These are phyloP conservation scores for Cyberlindnera saturnus DNA, from an alignment of 805 yeast species.

Conservation along the genomic window DNA sequence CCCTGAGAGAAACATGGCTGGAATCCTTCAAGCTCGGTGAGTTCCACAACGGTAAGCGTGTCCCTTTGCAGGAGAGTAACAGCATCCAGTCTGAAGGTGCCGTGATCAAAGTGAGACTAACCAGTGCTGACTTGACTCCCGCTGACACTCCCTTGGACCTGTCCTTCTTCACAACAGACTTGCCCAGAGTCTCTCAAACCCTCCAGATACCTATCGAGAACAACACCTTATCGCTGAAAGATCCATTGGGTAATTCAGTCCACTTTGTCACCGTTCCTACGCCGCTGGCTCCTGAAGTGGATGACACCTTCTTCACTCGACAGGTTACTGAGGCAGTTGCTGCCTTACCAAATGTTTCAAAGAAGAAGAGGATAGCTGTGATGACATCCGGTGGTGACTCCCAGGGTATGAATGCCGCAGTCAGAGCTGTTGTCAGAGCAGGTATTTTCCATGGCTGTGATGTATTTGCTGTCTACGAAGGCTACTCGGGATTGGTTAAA, in stretches of 20 bases:
- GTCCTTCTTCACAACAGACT: slow-evolving; percentile 36
- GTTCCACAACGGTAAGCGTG: slow-evolving; percentile 50
- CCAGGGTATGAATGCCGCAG: slow-evolving; percentile 97
- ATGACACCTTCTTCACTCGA: slow-evolving; percentile 13
- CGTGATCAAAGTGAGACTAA: slow-evolving; percentile 39
- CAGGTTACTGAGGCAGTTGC: neutral
- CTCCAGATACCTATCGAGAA: slow-evolving; percentile 13
- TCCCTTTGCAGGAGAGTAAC: slow-evolving; percentile 39
- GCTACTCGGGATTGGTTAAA: slow-evolving; percentile 85
- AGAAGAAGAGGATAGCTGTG: slow-evolving; percentile 64
- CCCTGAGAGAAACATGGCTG: slow-evolving; percentile 66
- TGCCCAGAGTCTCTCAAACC: slow-evolving; percentile 23
- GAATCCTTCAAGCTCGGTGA: slow-evolving; percentile 61
- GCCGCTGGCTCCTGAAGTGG: slow-evolving; percentile 12
- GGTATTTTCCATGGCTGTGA: slow-evolving; percentile 86
- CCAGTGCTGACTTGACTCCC: slow-evolving; percentile 18
- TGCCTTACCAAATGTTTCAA: neutral
- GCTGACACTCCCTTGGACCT: slow-evolving; percentile 30
- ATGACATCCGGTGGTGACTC: slow-evolving; percentile 99
- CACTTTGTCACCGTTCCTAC: slow-evolving; percentile 26
- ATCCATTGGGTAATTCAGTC: slow-evolving; percentile 60
- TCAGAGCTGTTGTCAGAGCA: slow-evolving; percentile 90
- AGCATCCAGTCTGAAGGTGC: slow-evolving; percentile 39
- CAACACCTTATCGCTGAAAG: slow-evolving; percentile 31
- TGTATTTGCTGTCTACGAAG: slow-evolving; percentile 87